Evolutionary conservation across 257 asterid species (phyloP).

Genomic region (Petunia secreta): DNA sequence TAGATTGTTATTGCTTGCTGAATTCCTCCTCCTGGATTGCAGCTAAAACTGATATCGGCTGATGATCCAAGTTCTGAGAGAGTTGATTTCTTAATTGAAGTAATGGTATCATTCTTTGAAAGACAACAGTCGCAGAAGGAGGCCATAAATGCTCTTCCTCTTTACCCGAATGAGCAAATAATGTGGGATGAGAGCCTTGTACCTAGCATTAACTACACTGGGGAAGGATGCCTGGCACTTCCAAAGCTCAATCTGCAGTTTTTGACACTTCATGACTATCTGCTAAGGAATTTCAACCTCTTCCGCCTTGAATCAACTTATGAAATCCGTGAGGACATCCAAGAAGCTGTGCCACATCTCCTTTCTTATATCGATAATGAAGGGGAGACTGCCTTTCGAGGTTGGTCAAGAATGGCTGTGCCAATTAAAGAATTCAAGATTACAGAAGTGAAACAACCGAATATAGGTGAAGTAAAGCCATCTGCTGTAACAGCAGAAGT

Average conservation of each 20-base stretch:
- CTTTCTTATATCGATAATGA: conserved; percentile 83
- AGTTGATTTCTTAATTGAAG: conserved; percentile 92
- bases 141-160: conserved; percentile 97
- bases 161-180: conserved; percentile 93
- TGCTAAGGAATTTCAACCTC: conserved; percentile 94
- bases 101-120: conserved; percentile 90
- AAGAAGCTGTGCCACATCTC: conserved; percentile 98
- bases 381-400: conserved; percentile 98
- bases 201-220: conserved; percentile 97
- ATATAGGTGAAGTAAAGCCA: conserved; percentile 98
- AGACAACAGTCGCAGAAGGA: conserved; percentile 95
- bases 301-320: conserved; percentile 99
- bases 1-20: conserved; percentile 15
- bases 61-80: conserved; percentile 94
- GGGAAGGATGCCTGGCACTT: conserved; percentile 99
- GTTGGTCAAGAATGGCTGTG: conserved; percentile 99
- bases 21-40: conserved; percentile 30
- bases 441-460: conserved; percentile 83
- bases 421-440: conserved; percentile 87
- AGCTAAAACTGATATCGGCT: conserved; percentile 85
- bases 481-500: conserved; percentile 87
- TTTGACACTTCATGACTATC: conserved; percentile 94
- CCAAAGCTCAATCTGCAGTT: conserved; percentile 97
- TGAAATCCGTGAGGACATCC: conserved; percentile 99
- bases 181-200: conserved; percentile 99